Conservation (phyloP, 2,329 filamentous ascomycete genomes). For the Aspergillus sp. region DNA sequence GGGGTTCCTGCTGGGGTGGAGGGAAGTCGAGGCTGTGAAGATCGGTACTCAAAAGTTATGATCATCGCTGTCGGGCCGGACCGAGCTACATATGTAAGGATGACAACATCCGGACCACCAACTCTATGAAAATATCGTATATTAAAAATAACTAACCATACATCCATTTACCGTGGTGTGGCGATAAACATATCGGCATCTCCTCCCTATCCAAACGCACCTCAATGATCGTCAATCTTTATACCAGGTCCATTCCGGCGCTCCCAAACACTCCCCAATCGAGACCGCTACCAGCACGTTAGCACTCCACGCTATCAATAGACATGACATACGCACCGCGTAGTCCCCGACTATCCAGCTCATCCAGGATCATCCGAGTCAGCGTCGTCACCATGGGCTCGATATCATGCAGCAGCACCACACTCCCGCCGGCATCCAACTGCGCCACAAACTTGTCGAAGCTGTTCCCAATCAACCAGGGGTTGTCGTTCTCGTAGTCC, state of each 20-base stretch:
- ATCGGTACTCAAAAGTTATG: not conserved
- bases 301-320: not conserved
- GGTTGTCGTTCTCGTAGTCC: constrained; percentile 39
- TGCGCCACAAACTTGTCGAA: constrained; percentile 30
- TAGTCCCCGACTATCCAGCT: constrained; percentile 43
- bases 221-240: not conserved
- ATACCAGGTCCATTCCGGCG: constrained; percentile 54
- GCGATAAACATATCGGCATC: too few species aligned
- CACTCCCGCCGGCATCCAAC: constrained; percentile 30
- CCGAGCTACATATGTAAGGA: not conserved
- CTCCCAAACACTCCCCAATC: constrained; percentile 57
- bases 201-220: too few species aligned
- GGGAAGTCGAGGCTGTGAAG: not conserved
- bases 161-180: not conserved
- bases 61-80: constrained; percentile 1
- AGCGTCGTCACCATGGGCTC: constrained; percentile 33
- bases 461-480: constrained; percentile 26
- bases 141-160: not conserved
- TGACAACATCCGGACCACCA: not conserved
- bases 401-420: constrained; percentile 38
- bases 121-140: not conserved
- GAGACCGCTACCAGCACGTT: constrained; percentile 44
- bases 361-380: constrained; percentile 31
- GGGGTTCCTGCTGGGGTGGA: not conserved
- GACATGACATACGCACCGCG: constrained; percentile 19